phyloP scores from a whole-genome alignment of 768 basidiomycete species.

The Crassisporium funariophilum region DNA sequence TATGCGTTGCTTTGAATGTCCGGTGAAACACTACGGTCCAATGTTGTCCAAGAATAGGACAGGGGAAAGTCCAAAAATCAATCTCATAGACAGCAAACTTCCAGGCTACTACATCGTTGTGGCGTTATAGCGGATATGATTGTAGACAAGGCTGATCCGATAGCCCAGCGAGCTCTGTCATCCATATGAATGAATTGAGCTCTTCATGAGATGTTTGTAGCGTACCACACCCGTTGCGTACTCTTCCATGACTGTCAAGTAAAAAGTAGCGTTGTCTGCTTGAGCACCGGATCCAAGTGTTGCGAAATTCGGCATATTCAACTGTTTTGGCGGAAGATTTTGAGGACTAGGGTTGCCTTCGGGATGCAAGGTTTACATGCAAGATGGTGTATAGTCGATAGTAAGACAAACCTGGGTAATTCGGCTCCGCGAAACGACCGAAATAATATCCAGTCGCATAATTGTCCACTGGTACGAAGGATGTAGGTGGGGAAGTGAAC shows the following conservation, averaged over 20 bases:
- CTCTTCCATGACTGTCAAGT: conserved; percentile 44
- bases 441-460: conserved; percentile 44
- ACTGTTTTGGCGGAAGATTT: conserved; percentile 38
- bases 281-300: conserved; percentile 32
- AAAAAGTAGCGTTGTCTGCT: conserved; percentile 34
- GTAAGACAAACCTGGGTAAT: conserved; percentile 40
- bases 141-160: conserved; percentile 22
- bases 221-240: conserved; percentile 39
- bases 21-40: not conserved
- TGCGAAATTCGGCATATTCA: conserved; percentile 51
- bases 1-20: not conserved
- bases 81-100: too few species aligned
- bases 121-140: conserved; percentile 19
- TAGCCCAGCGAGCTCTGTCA: too few species aligned
- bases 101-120: too few species aligned
- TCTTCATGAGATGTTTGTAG: not conserved
- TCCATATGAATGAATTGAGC: conserved; percentile 20
- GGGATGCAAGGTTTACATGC: not conserved
- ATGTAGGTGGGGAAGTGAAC: conserved; percentile 31
- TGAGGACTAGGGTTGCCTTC: conserved; percentile 44
- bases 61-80: not conserved
- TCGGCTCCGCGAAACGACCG: conserved; percentile 43
- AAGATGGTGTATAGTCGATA: not conserved
- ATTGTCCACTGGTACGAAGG: conserved; percentile 25
- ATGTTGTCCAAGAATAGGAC: not conserved